Evolutionary conservation across 2,329 filamentous ascomycete species (phyloP).

Genomic region (Xylaria sp.): DNA sequence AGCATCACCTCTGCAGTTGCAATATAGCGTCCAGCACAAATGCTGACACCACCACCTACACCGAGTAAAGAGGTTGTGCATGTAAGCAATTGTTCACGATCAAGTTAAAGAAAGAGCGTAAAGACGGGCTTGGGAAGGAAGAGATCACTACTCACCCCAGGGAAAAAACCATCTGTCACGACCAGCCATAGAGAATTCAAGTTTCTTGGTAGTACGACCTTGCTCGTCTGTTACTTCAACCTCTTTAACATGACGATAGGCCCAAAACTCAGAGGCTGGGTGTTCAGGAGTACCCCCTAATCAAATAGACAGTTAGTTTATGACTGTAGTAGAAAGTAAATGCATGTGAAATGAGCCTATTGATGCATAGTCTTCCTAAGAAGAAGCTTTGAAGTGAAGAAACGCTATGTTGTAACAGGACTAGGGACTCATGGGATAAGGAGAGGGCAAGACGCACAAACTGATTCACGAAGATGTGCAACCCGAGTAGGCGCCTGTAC

Average conservation of each 20-base stretch:
- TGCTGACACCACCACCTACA: neutral
- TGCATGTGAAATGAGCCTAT: no score
- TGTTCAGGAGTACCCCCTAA: neutral
- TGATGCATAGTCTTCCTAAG: no score
- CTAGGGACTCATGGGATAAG: neutral
- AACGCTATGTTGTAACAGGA: no score
- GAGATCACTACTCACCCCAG: neutral
- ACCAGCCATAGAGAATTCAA: neutral
- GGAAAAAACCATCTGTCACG: neutral
- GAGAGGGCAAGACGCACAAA: neutral
- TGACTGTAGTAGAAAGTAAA: no score
- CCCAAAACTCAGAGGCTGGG: slow-evolving; percentile 1
- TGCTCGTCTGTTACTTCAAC: neutral
- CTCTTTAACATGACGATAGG: neutral
- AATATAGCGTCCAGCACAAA: neutral
- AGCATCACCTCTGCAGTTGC: neutral
- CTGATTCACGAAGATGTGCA: neutral
- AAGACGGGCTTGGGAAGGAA: neutral
- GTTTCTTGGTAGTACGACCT: neutral
- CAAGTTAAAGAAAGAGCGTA: neutral
- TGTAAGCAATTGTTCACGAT: neutral
- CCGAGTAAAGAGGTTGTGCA: neutral
- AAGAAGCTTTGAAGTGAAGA: no score
- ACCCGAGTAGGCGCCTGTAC: neutral
- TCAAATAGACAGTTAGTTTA: neutral